Evolutionary conservation across 2,329 filamentous ascomycete genomes (phyloP).

Genomic region (Arthroderma sp.): DNA sequence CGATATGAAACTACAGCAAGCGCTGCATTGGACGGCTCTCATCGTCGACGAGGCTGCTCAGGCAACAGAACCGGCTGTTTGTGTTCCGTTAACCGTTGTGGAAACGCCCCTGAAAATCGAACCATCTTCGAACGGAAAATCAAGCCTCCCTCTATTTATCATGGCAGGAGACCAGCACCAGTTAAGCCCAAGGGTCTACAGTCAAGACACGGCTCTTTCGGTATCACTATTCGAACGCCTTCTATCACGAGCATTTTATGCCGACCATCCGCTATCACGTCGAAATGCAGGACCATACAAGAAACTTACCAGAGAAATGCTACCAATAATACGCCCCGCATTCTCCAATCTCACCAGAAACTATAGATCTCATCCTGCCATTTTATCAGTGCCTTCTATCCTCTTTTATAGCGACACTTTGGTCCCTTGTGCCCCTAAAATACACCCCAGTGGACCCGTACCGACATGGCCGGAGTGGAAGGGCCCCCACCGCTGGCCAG

Average conservation of each 20-base stretch:
- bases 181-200: constrained; percentile 29
- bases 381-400: constrained; percentile 28
- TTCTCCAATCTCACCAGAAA: constrained; percentile 34
- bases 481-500: constrained; percentile 25
- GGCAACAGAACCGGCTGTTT: constrained; percentile 30
- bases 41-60: constrained; percentile 36
- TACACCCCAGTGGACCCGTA: constrained; percentile 6
- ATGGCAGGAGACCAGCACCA: constrained; percentile 36
- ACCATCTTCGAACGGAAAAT: neutral
- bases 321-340: constrained; percentile 30
- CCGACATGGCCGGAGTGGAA: constrained; percentile 24
- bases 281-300: constrained; percentile 11
- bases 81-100: constrained; percentile 29
- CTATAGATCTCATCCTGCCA: constrained; percentile 35
- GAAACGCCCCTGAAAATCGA: constrained; percentile 20
- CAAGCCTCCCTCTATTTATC: constrained; percentile 25
- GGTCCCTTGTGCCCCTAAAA: constrained; percentile 23
- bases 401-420: constrained; percentile 35
- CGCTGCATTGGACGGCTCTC: constrained; percentile 32
- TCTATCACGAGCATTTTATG: constrained; percentile 24
- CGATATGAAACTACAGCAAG: constrained; percentile 8
- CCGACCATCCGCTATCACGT: constrained; percentile 29
- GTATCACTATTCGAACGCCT: constrained; percentile 32
- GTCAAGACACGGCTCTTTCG: constrained; percentile 20
- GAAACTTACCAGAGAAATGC: constrained; percentile 16